These are phyloP conservation scores for Ambrosiella cleistominuta DNA, from an alignment of 2,329 filamentous ascomycete species.

Conservation along the genomic window DNA sequence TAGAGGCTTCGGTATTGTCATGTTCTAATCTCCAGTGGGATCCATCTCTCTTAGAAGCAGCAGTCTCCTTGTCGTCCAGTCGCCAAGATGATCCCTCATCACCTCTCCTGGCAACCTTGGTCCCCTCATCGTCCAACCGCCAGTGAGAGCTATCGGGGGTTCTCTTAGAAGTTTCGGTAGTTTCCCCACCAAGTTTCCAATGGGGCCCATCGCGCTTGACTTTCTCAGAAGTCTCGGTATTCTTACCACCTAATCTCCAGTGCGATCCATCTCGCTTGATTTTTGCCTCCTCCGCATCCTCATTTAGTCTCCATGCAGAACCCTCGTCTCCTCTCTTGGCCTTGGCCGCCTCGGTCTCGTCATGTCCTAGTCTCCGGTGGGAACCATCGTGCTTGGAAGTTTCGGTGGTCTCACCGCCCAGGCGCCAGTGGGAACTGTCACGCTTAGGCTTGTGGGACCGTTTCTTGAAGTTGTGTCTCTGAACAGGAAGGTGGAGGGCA, in stretches of 20 bases:
- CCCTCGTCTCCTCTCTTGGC: background rate
- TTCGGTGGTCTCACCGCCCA: background rate
- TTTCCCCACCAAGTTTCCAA: background rate
- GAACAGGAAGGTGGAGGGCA: background rate
- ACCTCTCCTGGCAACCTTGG: background rate
- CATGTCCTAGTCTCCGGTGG: background rate
- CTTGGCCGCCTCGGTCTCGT: background rate
- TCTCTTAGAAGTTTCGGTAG: background rate
- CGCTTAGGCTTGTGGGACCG: background rate
- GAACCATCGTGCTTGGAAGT: background rate
- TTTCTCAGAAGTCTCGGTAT: background rate
- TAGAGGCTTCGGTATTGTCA: background rate
- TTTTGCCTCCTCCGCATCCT: background rate
- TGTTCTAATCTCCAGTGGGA: background rate
- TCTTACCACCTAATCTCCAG: background rate
- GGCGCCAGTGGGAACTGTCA: background rate
- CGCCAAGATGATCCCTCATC: background rate
- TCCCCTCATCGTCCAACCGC: background rate
- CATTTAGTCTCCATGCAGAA: constrained; percentile 4
- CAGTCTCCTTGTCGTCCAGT: background rate
- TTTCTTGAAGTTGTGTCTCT: background rate
- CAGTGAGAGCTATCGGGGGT: background rate
- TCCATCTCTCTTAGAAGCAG: background rate
- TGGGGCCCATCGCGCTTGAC: background rate
- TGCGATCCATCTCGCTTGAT: background rate